Base-by-base conservation (phyloP, 192 early-diverging fungal genomes). In the Coemansia sp. region DNA sequence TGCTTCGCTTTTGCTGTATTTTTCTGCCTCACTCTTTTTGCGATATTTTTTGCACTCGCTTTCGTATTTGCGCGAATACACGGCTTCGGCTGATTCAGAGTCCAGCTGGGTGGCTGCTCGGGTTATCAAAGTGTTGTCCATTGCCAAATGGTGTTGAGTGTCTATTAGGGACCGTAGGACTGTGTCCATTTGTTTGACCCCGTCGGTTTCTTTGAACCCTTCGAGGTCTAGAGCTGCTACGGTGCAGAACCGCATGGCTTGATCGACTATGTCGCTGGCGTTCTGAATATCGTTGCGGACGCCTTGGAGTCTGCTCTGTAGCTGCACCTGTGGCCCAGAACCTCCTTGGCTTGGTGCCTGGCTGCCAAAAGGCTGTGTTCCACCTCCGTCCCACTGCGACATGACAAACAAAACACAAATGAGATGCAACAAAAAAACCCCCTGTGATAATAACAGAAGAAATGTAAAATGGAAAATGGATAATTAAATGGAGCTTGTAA, bases 91-190 rank as follows among this genome's bases (percentile, higher is more conserved):
- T 11, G 56, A 48, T 3, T 56, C 31, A 2, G 61, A 29, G 40
- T 72, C 71, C 2, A 29, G 16, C 7, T 60, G 16, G 0, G 66
- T 59, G n/a, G 63, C 52, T 11, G 65, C 45, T 7, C 33, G 55
- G 8, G 71, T 36, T 25, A 78, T 17, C 10, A 78, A 56, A 1
- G 11, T 17, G 1, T 56, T 25, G 34, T 78, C 76, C 0, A 78
- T 22, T 10, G 61, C 67, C n/a, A 78, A 49, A 8, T 33, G 56
- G 50, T 73, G 62, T 28, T 78, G 69, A 2, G 67, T 57, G 57
- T 73, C 71, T 32, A 78, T 42, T 29, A 78, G 71, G 8, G 54
- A 29, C 28, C 76, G 76, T 42, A 78, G 42, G 2, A 71, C 51
- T 25, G 30, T 7, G 50, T 78, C 76, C 1, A 78, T 29, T 29